Evolutionary conservation across 2,329 filamentous ascomycete genomes (phyloP).

Genomic region (Cladosporium halotolerans): DNA sequence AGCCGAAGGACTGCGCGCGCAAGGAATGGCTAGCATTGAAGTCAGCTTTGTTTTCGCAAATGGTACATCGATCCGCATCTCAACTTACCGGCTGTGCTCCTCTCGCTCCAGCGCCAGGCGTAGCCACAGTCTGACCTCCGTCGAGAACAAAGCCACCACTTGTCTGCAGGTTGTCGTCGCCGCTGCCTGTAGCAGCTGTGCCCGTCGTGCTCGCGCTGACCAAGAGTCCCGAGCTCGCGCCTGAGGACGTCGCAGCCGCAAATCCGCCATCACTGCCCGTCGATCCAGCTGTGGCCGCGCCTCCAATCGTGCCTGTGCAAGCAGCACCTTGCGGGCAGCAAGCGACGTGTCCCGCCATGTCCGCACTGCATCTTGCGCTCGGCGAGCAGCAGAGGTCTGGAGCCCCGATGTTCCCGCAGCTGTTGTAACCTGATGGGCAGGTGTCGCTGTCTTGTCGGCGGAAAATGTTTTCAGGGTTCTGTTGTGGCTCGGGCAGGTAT

Average conservation of each 20-base stretch:
- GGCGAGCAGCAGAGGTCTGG: constrained; percentile 51
- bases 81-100: constrained; percentile 27
- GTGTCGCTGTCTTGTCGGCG: constrained; percentile 21
- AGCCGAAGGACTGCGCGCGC: constrained; percentile 20
- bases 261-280: constrained; percentile 19
- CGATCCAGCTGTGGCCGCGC: constrained; percentile 29
- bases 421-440: constrained; percentile 48
- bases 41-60: constrained; percentile 13
- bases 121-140: constrained; percentile 29
- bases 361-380: constrained; percentile 49
- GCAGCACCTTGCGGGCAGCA: constrained; percentile 54
- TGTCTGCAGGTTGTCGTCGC: constrained; percentile 6
- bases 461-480: not conserved
- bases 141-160: constrained; percentile 27
- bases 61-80: not conserved
- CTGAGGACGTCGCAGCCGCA: constrained; percentile 15
- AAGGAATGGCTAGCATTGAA: constrained; percentile 21
- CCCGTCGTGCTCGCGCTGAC: constrained; percentile 19
- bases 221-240: constrained; percentile 15
- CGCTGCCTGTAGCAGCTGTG: constrained; percentile 7
- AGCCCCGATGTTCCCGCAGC: constrained; percentile 48
- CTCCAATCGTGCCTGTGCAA: constrained; percentile 51
- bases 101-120: constrained; percentile 23
- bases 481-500: not conserved
- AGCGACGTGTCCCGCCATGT: constrained; percentile 52